These are phyloP conservation scores for Coniochaeta ligniaria DNA, from an alignment of 2,329 filamentous ascomycete genomes.

Conservation along the genomic window DNA sequence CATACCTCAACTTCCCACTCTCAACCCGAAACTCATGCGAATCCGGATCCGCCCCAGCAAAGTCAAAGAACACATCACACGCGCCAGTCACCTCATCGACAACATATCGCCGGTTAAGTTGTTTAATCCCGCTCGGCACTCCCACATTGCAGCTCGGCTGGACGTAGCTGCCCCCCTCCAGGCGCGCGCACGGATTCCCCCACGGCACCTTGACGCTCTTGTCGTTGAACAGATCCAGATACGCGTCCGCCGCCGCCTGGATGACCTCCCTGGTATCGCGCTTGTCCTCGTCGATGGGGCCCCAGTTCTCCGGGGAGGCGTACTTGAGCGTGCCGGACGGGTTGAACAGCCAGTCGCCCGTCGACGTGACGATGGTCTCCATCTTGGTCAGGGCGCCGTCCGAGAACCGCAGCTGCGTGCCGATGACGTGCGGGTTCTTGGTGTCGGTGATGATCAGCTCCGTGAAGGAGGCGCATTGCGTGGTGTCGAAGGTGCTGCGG, in stretches of 20 bases:
- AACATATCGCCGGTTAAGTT: constrained; percentile 16
- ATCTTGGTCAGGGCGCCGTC: constrained; percentile 13
- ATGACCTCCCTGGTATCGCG: constrained; percentile 24
- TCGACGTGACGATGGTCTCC: constrained; percentile 25
- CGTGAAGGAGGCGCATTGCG: constrained; percentile 27
- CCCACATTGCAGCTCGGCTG: constrained; percentile 25
- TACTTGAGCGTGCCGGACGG: constrained; percentile 25
- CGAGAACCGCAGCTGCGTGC: constrained; percentile 25
- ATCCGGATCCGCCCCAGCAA: constrained; percentile 11
- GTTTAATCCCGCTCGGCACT: constrained; percentile 20
- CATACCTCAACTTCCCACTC: constrained; percentile 12
- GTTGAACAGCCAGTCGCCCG: constrained; percentile 31
- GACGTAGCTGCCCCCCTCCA: constrained; percentile 28
- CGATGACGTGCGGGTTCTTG: constrained; percentile 25
- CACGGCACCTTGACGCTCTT: constrained; percentile 28
- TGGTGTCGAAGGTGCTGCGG: constrained; percentile 27
- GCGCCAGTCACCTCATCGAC: constrained; percentile 15
- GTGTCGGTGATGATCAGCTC: constrained; percentile 24
- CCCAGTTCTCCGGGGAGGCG: constrained; percentile 25
- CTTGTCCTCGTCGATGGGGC: constrained; percentile 20
- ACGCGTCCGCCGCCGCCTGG: constrained; percentile 28
- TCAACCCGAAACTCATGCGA: constrained; percentile 15
- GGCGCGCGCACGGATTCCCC: constrained; percentile 26
- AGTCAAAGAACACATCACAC: constrained; percentile 14
- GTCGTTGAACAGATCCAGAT: constrained; percentile 27